These are phyloP conservation scores for Ophiostoma sp. DNA, from an alignment of 2,329 filamentous ascomycete genomes.

Conservation along the genomic window DNA sequence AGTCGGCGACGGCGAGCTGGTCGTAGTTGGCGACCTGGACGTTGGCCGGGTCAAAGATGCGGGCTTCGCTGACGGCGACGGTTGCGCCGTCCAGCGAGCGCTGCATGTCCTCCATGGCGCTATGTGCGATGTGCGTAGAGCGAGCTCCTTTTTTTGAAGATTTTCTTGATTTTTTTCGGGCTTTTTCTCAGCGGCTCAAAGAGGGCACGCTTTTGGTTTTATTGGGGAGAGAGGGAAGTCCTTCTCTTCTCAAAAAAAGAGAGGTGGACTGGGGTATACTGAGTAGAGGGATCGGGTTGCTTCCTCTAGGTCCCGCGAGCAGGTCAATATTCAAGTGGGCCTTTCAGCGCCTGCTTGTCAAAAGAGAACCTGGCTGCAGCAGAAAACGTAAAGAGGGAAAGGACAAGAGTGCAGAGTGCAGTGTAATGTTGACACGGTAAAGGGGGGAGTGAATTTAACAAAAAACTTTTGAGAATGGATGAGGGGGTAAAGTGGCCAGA, in stretches of 20 bases:
- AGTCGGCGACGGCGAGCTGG: slow-evolving; percentile 43
- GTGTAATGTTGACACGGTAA: not conserved
- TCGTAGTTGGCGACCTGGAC: slow-evolving; percentile 47
- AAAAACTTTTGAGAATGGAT: not conserved
- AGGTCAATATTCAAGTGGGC: slow-evolving; percentile 12
- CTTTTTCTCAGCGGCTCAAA: slow-evolving; percentile 27
- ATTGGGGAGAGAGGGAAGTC: not conserved
- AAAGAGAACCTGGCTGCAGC: slow-evolving; percentile 2
- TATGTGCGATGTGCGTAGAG: not conserved
- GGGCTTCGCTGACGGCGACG: slow-evolving; percentile 43
- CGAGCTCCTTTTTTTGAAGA: slow-evolving; percentile 22
- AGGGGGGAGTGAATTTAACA: slow-evolving; percentile 14
- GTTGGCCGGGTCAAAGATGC: slow-evolving; percentile 43
- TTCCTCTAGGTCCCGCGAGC: not conserved
- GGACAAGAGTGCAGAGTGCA: not conserved
- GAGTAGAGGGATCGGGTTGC: not conserved
- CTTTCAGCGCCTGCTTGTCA: slow-evolving; percentile 23
- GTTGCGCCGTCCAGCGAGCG: slow-evolving; percentile 34
- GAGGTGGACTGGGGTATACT: not conserved
- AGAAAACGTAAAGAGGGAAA: not conserved
- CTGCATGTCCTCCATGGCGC: slow-evolving; percentile 44
- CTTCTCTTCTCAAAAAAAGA: not conserved
- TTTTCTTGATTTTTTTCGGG: slow-evolving; percentile 37
- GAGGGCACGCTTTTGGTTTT: not conserved
- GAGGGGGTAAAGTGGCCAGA: not conserved